Percentiles rank a stretch among this genome's conserved stretches.
Evolutionary conservation across 108 stramenopile genomes (phyloP).

Genomic region (Seminavis robusta): DNA sequence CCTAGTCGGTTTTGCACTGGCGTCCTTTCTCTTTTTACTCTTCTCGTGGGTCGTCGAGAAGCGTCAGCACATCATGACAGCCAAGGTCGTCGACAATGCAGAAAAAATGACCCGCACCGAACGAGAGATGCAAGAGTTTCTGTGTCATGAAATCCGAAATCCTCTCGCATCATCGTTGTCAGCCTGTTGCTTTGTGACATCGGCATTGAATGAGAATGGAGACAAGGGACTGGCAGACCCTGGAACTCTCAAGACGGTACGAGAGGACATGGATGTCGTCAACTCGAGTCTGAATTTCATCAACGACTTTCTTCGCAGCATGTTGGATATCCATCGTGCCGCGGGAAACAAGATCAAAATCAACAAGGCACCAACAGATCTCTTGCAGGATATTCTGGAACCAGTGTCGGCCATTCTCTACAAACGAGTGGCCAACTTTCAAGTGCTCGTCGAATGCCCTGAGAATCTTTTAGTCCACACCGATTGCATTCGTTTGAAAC

Average conservation of each 20-base stretch:
- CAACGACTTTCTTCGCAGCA: slow-evolving; percentile 20
- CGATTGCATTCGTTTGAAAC: slow-evolving; percentile 48
- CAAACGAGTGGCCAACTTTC: slow-evolving; percentile 7
- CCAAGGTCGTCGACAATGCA: slow-evolving; percentile 9
- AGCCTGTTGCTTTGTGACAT: slow-evolving; percentile 5
- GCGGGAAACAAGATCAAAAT: slow-evolving; percentile 7
- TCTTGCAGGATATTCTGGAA: slow-evolving; percentile 12
- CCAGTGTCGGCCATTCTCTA: slow-evolving; percentile 15
- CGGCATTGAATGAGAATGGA: not conserved
- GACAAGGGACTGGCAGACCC: not conserved
- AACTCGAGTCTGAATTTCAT: slow-evolving; percentile 14
- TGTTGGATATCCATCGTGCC: slow-evolving; percentile 36
- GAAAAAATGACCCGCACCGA: slow-evolving; percentile 1
- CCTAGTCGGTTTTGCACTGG: not conserved
- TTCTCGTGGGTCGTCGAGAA: not conserved
- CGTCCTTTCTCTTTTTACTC: not conserved
- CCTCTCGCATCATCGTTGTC: slow-evolving; percentile 4
- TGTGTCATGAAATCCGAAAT: slow-evolving; percentile 20
- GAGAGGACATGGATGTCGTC: slow-evolving; percentile 12
- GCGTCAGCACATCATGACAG: not conserved
- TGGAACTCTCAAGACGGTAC: not conserved
- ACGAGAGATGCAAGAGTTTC: slow-evolving; percentile 11
- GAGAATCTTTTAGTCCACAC: slow-evolving; percentile 37
- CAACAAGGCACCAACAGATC: slow-evolving; percentile 7
- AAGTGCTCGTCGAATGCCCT: slow-evolving; percentile 38